These are phyloP conservation scores for Kodamaea arcana DNA, from an alignment of 1,139 yeast genomes.

Conservation along the genomic window DNA sequence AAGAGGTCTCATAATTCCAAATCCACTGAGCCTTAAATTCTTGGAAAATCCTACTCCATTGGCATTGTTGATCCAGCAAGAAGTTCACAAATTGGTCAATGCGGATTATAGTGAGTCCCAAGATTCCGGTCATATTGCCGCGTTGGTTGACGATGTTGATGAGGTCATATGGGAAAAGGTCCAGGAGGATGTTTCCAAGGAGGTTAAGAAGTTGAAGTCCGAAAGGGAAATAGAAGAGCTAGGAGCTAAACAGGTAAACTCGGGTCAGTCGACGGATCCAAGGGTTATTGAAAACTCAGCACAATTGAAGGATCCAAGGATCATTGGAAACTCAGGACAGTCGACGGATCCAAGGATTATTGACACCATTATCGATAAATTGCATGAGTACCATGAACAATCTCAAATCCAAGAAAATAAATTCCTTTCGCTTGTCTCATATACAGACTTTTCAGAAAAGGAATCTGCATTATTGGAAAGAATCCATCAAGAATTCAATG, in stretches of 20 bases:
- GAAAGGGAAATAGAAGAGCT: too few species aligned
- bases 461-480: conserved; percentile 23
- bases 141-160: conserved; percentile 38
- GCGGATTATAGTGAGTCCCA: conserved; percentile 45
- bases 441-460: conserved; percentile 13
- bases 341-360: too few species aligned
- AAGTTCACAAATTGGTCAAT: conserved; percentile 35
- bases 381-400: conserved; percentile 13
- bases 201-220: not conserved
- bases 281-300: conserved; percentile 4
- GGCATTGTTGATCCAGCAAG: conserved; percentile 26
- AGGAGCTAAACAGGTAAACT: too few species aligned
- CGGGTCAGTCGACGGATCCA: too few species aligned
- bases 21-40: conserved; percentile 15
- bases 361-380: conserved; percentile 11
- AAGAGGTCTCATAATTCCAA: conserved; percentile 48
- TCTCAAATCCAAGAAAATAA: conserved; percentile 8
- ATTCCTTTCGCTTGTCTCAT: conserved; percentile 4
- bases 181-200: conserved; percentile 13
- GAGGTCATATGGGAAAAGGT: conserved; percentile 28
- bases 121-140: conserved; percentile 18
- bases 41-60: conserved; percentile 9
- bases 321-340: too few species aligned
- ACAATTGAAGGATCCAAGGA: too few species aligned
- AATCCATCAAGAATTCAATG: conserved; percentile 18